These are phyloP conservation scores for Anisogramma anomala DNA, from an alignment of 2,329 filamentous ascomycete species.

Conservation along the genomic window DNA sequence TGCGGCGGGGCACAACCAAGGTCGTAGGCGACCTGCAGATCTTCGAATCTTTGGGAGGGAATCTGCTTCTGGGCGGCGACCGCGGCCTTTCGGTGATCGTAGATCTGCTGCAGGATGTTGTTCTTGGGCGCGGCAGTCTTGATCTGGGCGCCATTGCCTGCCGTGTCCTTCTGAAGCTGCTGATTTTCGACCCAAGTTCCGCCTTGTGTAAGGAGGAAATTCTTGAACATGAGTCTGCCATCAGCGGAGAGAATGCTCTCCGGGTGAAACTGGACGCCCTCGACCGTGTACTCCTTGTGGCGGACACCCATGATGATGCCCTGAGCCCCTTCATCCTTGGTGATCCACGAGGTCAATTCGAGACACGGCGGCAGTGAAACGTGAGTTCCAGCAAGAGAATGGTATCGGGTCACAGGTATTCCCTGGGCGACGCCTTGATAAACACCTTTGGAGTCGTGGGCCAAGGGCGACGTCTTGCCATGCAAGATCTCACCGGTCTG, in stretches of 20 bases:
- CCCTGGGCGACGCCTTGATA: constrained; percentile 71
- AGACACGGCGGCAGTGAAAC: constrained; percentile 74
- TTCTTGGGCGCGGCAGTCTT: constrained; percentile 23
- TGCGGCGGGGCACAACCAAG: constrained; percentile 75
- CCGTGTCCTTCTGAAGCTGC: constrained; percentile 34
- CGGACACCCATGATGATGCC: constrained; percentile 94
- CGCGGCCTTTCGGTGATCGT: constrained; percentile 62
- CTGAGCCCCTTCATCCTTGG: constrained; percentile 61
- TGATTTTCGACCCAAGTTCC: constrained; percentile 86
- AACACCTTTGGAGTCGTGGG: constrained; percentile 84
- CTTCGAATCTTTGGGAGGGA: constrained; percentile 70
- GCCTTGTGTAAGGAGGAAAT: constrained; percentile 78
- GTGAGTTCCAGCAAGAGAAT: constrained; percentile 88
- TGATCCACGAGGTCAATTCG: constrained; percentile 84
- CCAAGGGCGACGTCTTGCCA: constrained; percentile 86
- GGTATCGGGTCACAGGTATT: constrained; percentile 85
- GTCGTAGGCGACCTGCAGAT: constrained; percentile 78
- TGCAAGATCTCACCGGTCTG: constrained; percentile 94
- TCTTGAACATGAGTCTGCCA: constrained; percentile 79
- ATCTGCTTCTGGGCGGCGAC: constrained; percentile 74
- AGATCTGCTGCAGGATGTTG: constrained; percentile 87
- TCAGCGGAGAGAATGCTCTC: constrained; percentile 92
- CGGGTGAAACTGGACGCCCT: constrained; percentile 95
- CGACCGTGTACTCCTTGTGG: constrained; percentile 82
- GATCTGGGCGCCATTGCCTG: constrained; percentile 16